Evolutionary conservation across 768 basidiomycete genomes (phyloP).

Genomic region (Leccinum sublutescens): DNA sequence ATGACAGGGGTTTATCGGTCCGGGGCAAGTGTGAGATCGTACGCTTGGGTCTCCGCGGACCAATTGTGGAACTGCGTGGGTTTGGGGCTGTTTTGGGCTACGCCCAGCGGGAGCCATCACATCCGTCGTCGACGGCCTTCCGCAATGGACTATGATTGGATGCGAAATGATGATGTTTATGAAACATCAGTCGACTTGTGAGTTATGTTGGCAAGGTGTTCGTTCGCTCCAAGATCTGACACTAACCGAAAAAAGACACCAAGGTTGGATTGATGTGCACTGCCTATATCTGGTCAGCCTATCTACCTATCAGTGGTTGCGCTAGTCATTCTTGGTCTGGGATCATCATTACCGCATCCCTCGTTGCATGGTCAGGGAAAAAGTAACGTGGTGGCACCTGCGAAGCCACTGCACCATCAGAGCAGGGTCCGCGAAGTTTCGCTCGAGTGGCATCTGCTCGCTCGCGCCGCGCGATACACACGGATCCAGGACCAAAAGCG

Average conservation of each 20-base stretch:
- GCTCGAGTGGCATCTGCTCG: slow-evolving; percentile 7
- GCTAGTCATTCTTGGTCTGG: background rate
- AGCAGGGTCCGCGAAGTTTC: slow-evolving; percentile 13
- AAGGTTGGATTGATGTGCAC: slow-evolving; percentile 15
- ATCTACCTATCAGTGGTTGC: slow-evolving; percentile 10
- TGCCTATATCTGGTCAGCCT: slow-evolving; percentile 10
- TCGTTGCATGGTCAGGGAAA: slow-evolving; percentile 19
- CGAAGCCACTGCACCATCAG: slow-evolving; percentile 6
- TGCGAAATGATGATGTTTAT: slow-evolving; percentile 14
- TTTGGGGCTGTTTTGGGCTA: slow-evolving; percentile 13
- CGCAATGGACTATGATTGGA: slow-evolving; percentile 15
- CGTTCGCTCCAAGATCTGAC: slow-evolving; percentile 9
- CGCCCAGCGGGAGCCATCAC: slow-evolving; percentile 16
- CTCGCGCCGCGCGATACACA: slow-evolving; percentile 2
- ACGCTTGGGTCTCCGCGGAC: slow-evolving; percentile 26
- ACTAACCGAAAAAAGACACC: slow-evolving; percentile 5
- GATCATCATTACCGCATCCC: slow-evolving; percentile 23
- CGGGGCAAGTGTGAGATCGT: slow-evolving; percentile 7
- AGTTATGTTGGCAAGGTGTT: slow-evolving; percentile 10
- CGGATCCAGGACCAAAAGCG: slow-evolving; percentile 16
- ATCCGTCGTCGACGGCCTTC: slow-evolving; percentile 26
- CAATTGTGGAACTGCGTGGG: slow-evolving; percentile 14
- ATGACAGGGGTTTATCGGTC: slow-evolving; percentile 6
- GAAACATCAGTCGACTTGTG: slow-evolving; percentile 19
- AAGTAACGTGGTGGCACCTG: slow-evolving; percentile 14